Conservation (phyloP, 176 grass and related monocot species). For the Oropetium thomaeum region DNA sequence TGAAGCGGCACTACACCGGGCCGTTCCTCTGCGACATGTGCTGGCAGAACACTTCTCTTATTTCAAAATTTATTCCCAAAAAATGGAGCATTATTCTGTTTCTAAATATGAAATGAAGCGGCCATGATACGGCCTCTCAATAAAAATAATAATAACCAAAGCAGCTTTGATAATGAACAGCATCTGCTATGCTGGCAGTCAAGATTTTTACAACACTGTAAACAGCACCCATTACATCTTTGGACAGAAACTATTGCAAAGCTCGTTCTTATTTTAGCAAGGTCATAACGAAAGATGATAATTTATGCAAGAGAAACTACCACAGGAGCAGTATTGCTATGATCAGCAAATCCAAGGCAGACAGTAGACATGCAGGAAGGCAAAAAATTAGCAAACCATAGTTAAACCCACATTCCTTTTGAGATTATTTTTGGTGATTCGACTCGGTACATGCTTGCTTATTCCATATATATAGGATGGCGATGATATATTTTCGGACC, state of each 20-base stretch:
- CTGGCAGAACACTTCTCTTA: too few species aligned
- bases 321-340: not conserved
- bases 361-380: not conserved
- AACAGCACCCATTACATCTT: not conserved
- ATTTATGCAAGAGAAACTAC: not conserved
- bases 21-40: too few species aligned
- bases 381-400: conserved; percentile 5
- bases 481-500: conserved; percentile 34
- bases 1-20: too few species aligned
- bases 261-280: not conserved
- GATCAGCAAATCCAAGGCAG: not conserved
- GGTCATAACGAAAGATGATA: not conserved
- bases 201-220: not conserved
- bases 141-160: not conserved
- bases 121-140: not conserved
- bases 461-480: conserved; percentile 48
- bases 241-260: not conserved
- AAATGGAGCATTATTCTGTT: not conserved
- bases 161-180: not conserved
- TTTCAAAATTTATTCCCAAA: not conserved
- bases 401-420: conserved; percentile 32
- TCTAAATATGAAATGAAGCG: not conserved
- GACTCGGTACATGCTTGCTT: conserved; percentile 33
- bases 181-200: not conserved
- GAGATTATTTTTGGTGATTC: not conserved